Percentiles rank a stretch among this genome's conserved stretches.
phyloP scores from a whole-genome alignment of 2,329 filamentous ascomycete species.

The Exophiala calicioides region DNA sequence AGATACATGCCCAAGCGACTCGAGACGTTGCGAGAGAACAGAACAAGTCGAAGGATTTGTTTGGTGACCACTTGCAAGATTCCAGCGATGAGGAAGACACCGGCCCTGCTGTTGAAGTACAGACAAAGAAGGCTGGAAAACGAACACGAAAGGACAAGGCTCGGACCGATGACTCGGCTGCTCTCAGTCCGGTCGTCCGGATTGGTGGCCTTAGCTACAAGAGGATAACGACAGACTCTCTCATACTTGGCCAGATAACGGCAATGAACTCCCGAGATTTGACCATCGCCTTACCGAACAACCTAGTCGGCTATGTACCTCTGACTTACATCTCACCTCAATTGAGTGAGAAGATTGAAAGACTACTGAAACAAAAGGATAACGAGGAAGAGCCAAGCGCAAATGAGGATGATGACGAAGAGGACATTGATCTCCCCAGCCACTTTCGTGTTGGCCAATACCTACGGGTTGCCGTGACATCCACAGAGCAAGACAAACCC shows the following conservation, averaged over 20 bases:
- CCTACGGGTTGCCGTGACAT: conserved; percentile 77
- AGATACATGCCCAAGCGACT: conserved; percentile 91
- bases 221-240: conserved; percentile 80
- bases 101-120: conserved; percentile 43
- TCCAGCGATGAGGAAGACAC: conserved; percentile 31
- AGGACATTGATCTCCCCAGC: conserved; percentile 69
- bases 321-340: conserved; percentile 87
- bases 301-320: conserved; percentile 83
- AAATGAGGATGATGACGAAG: conserved; percentile 46
- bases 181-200: conserved; percentile 48
- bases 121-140: conserved; percentile 29
- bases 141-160: conserved; percentile 51
- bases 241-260: conserved; percentile 83
- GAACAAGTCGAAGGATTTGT: conserved; percentile 39
- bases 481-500: conserved; percentile 62
- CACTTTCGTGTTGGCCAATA: conserved; percentile 86
- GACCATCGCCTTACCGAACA: conserved; percentile 84
- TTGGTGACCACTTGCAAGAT: conserved; percentile 31
- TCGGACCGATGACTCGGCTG: conserved; percentile 54
- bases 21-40: conserved; percentile 90
- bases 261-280: conserved; percentile 79
- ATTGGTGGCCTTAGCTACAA: conserved; percentile 90
- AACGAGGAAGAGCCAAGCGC: conserved; percentile 58
- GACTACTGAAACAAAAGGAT: conserved; percentile 61
- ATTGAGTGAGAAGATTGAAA: conserved; percentile 74